Percentiles rank a stretch among this genome's conserved stretches.
Evolutionary conservation across 225 moss, liverwort and hornwort species (phyloP).

Genomic region (Rhytidiadelphus loreus): DNA sequence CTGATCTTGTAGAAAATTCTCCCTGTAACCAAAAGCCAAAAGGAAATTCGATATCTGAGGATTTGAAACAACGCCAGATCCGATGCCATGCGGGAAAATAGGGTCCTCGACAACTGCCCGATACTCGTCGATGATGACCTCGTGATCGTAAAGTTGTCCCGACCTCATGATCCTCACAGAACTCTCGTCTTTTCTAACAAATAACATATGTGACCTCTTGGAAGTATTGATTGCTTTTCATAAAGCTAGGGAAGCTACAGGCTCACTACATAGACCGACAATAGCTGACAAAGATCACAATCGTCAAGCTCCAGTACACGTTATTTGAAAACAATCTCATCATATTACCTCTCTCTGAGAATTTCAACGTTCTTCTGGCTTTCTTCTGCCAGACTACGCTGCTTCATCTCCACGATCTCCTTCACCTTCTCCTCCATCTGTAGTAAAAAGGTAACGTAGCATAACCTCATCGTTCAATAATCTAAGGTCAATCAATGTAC

Average conservation of each 20-base stretch:
- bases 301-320: background rate
- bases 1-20: slow-evolving; percentile 81
- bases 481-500: background rate
- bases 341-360: slow-evolving; percentile 69
- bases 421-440: slow-evolving; percentile 99
- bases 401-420: slow-evolving; percentile 94
- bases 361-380: slow-evolving; percentile 77
- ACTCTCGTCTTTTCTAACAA: background rate
- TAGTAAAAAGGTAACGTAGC: background rate
- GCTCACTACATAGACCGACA: background rate
- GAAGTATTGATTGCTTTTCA: background rate
- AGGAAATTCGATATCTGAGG: background rate
- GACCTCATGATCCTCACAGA: background rate
- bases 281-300: background rate
- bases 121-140: background rate
- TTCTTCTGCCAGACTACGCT: slow-evolving; percentile 79
- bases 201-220: background rate
- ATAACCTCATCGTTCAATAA: background rate
- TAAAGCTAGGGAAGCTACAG: background rate
- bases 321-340: background rate
- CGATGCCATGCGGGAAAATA: background rate
- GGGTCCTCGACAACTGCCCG: background rate
- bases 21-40: slow-evolving; percentile 27
- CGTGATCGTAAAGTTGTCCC: background rate
- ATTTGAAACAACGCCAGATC: background rate